Percentiles rank a stretch among this genome's conserved stretches.
phyloP scores from a whole-genome alignment of 768 basidiomycete genomes.

The Lentinula guzmanii region DNA sequence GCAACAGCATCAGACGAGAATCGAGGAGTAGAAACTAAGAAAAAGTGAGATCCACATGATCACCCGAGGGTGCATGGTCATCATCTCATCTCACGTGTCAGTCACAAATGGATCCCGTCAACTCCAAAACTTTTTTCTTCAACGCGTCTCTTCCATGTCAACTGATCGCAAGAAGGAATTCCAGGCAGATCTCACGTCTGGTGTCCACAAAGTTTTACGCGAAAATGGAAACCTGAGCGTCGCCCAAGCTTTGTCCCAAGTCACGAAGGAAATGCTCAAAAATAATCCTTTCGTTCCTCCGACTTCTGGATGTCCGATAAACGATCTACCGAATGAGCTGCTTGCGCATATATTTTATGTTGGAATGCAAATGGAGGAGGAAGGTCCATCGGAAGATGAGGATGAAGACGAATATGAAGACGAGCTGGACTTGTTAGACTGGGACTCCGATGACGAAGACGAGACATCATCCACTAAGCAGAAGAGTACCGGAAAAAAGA shows the following conservation, averaged over 20 bases:
- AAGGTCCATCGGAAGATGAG: constrained; percentile 16
- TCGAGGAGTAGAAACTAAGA: too few relatives aligned
- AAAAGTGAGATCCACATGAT: too few relatives aligned
- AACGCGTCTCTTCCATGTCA: background rate
- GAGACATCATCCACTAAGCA: constrained; percentile 14
- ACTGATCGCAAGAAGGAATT: background rate
- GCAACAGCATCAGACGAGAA: too few relatives aligned
- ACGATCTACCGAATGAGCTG: constrained; percentile 50
- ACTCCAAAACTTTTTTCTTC: background rate
- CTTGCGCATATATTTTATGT: constrained; percentile 49
- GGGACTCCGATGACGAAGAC: constrained; percentile 25
- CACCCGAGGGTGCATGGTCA: too few relatives aligned
- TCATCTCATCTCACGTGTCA: background rate
- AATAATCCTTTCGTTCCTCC: constrained; percentile 48
- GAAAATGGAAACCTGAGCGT: constrained; percentile 21
- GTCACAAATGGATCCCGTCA: background rate
- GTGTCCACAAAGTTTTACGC: background rate
- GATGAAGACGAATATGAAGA: constrained; percentile 29
- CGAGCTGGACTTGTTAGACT: constrained; percentile 16
- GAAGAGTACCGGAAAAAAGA: constrained; percentile 5
- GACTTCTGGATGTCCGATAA: constrained; percentile 39
- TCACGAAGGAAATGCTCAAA: constrained; percentile 28
- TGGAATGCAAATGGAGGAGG: constrained; percentile 32
- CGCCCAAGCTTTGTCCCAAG: constrained; percentile 25
- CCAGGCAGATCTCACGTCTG: background rate